Evolutionary conservation across 768 basidiomycete genomes (phyloP), one percentile per base, ranked within the genome.

Genomic region (Psilocybe sp.): DNA sequence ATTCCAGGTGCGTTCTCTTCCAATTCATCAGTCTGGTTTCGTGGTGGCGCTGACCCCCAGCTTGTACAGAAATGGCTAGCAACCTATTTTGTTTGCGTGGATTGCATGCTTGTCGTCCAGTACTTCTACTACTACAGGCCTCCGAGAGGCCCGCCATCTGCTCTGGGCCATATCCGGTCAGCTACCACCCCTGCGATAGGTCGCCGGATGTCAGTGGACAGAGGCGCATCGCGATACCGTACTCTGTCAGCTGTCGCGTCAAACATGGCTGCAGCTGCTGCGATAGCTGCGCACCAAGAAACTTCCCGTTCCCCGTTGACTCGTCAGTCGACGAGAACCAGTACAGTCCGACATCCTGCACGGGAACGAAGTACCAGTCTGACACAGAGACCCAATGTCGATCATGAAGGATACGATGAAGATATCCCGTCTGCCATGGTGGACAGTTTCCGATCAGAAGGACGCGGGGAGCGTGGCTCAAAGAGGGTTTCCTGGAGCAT

Each of bases 51-150:
- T 60, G 47, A 38, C 40, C 16, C 44, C 42, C 33, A 32, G 52
- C 43, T 53, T 45, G 23, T 28, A 28, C 47, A 97, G 92, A 96
- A 83, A 37, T 91, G 83, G 64, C 89, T 99, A 40, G 96, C 97
- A 2, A 76, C 77, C 0, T 99, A 99, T 66, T 99, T 98, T 63
- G 87, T 89, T 60, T 70, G 79, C 47, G 79, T 98, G 44, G 97
- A 99, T 66, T 70, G 82, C 44, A 72, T 76, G 28, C 76, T 98
- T 19, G 71, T 95, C 40, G 64, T 61, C 7, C 96, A 99, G 64
- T 98, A 85, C 70, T 72, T 84, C 61, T 89, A 96, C 69, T 96
- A 93, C 60, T 68, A 73, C 37, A 63, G 65, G 18, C 63, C 67
- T 14, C 62, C 66, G 31, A 72, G 70, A 45, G 67, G 72, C 1